A percentile compares a stretch with the other conserved stretches of the same genome.
Evolutionary conservation across 192 early-diverging fungal genomes (phyloP).

Genomic region (Backusella tarrabulga): DNA sequence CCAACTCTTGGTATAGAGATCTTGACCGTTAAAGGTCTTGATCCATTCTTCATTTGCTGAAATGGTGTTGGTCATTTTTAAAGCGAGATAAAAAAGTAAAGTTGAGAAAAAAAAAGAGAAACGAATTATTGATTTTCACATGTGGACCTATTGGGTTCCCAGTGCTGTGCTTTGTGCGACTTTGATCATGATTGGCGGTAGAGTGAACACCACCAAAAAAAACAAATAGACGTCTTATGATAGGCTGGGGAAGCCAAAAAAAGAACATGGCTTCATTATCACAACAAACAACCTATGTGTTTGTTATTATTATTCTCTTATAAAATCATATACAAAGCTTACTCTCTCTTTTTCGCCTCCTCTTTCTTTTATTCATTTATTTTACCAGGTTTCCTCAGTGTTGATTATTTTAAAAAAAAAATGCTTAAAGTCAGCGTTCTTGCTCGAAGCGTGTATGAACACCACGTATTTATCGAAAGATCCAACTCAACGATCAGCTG

Average conservation of each 20-base stretch:
- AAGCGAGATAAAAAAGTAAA: background rate
- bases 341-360: background rate
- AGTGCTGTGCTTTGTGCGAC: background rate
- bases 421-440: background rate
- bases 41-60: slow-evolving; percentile 45
- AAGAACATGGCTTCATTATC: background rate
- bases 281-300: background rate
- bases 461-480: background rate
- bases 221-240: background rate
- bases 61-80: background rate
- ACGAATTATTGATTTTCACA: background rate
- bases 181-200: background rate
- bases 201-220: background rate
- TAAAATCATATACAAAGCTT: background rate
- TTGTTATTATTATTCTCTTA: background rate
- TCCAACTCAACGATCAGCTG: background rate
- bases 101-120: background rate
- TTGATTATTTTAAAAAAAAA: background rate
- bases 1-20: slow-evolving; percentile 54
- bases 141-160: background rate
- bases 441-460: background rate
- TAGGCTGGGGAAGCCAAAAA: background rate
- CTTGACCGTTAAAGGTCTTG: slow-evolving; percentile 36
- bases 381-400: no score
- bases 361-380: background rate